phyloP scores from a whole-genome alignment of 2,329 filamentous ascomycete species.

The Alternaria gaisen region DNA sequence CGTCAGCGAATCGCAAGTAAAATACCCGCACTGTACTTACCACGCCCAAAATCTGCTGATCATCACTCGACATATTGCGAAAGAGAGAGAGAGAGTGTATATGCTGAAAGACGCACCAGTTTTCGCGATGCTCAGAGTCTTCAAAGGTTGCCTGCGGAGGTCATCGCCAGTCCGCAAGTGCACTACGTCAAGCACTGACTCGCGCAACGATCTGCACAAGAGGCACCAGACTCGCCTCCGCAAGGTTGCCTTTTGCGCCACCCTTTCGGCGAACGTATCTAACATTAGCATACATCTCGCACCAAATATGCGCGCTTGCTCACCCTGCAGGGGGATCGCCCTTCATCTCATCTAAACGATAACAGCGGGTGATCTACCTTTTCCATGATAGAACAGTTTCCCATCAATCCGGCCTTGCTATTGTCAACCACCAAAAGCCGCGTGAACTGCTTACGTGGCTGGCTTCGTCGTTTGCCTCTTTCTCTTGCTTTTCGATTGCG shows the following conservation, averaged over 20 bases:
- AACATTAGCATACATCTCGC: constrained; percentile 1
- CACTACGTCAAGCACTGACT: constrained; percentile 24
- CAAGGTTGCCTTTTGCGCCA: constrained; percentile 16
- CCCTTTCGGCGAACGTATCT: constrained; percentile 15
- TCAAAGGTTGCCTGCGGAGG: constrained; percentile 7
- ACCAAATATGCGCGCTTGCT: constrained; percentile 22
- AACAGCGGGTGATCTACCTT: not conserved
- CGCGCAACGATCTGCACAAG: constrained; percentile 18
- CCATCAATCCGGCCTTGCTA: constrained; percentile 18
- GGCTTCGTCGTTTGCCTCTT: constrained; percentile 25
- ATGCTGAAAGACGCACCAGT: too few relatives aligned
- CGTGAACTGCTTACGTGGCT: constrained; percentile 42
- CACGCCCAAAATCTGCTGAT: constrained; percentile 79
- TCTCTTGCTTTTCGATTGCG: constrained; percentile 14
- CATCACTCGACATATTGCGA: constrained; percentile 74
- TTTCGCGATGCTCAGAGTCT: not conserved
- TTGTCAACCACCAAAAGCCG: constrained; percentile 24
- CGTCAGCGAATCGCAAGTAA: constrained; percentile 18
- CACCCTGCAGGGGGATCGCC: constrained; percentile 24
- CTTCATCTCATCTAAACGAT: constrained; percentile 15
- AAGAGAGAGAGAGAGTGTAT: not conserved
- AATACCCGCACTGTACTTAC: constrained; percentile 60
- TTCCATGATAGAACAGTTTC: not conserved
- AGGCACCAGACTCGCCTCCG: constrained; percentile 11
- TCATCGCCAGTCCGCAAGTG: constrained; percentile 13